Evolutionary conservation across 2,329 filamentous ascomycete genomes (phyloP).

Genomic region (Aureobasidium sp.): DNA sequence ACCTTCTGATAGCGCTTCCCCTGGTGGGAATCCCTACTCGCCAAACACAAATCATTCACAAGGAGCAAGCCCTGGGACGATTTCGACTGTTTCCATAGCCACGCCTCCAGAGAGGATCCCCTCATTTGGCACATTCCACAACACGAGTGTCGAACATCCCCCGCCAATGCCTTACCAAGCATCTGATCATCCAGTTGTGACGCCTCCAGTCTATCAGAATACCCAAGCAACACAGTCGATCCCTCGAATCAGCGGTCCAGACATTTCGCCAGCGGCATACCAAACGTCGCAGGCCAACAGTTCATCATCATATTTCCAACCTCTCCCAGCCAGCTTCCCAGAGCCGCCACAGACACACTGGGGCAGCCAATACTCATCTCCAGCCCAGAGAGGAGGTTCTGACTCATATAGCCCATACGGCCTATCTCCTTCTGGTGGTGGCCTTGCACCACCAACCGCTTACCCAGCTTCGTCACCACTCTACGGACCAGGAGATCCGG

Average conservation of each 20-base stretch:
- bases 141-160: constrained; percentile 26
- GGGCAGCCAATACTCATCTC: constrained; percentile 8
- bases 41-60: constrained; percentile 36
- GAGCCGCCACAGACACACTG: constrained; percentile 21
- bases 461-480: constrained; percentile 8
- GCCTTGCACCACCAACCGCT: background rate
- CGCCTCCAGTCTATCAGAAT: constrained; percentile 7
- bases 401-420: background rate
- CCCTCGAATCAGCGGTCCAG: background rate
- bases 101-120: constrained; percentile 27
- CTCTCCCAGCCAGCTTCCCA: constrained; percentile 25
- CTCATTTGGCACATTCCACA: constrained; percentile 26
- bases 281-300: constrained; percentile 18
- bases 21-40: background rate
- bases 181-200: constrained; percentile 16
- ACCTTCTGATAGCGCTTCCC: constrained; percentile 37
- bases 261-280: constrained; percentile 12
- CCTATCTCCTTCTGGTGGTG: background rate
- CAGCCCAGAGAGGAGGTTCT: background rate
- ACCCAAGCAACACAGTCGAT: background rate
- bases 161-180: constrained; percentile 26
- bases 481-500: background rate
- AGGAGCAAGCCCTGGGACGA: constrained; percentile 38
- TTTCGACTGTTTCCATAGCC: constrained; percentile 27
- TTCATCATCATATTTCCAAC: constrained; percentile 21